A percentile compares a stretch with the other conserved stretches of the same genome.
These are phyloP conservation scores for Coniophora puteana DNA, from an alignment of 1,284 basidiomycete genomes.

Conservation along the genomic window DNA sequence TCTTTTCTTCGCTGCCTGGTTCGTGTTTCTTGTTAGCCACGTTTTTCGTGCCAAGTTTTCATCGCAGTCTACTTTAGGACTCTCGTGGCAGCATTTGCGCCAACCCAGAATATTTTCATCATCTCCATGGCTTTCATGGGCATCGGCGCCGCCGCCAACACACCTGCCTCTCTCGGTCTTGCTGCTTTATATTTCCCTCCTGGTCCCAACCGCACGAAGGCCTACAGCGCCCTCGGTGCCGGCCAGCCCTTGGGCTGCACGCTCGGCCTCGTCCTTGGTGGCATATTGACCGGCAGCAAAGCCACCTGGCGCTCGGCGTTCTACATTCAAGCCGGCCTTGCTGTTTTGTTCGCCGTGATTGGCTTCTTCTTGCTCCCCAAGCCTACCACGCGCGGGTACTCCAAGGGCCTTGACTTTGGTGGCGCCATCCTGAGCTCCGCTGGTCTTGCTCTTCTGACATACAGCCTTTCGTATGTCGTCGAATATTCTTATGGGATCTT, in stretches of 20 bases:
- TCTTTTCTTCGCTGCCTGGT: slow-evolving; percentile 29
- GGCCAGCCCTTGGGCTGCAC: slow-evolving; percentile 33
- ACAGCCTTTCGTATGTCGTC: slow-evolving; percentile 28
- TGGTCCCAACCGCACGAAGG: slow-evolving; percentile 24
- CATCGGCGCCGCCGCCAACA: slow-evolving; percentile 23
- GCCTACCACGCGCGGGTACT: slow-evolving; percentile 21
- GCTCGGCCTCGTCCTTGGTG: slow-evolving; percentile 31
- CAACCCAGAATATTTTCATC: slow-evolving; percentile 24
- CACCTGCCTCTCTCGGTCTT: slow-evolving; percentile 25
- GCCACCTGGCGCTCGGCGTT: slow-evolving; percentile 33
- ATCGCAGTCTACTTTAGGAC: slow-evolving; percentile 18
- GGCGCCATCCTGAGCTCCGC: slow-evolving; percentile 29
- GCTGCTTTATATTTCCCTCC: slow-evolving; percentile 23
- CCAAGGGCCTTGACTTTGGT: slow-evolving; percentile 33
- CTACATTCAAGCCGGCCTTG: slow-evolving; percentile 31
- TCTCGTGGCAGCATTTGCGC: slow-evolving; percentile 26
- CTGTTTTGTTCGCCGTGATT: slow-evolving; percentile 22
- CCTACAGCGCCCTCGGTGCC: slow-evolving; percentile 29
- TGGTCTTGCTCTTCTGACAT: slow-evolving; percentile 30
- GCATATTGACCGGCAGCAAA: slow-evolving; percentile 26
- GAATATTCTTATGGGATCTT: background rate
- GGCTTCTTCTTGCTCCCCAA: slow-evolving; percentile 22
- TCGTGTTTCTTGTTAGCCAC: slow-evolving; percentile 25
- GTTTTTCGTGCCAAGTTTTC: slow-evolving; percentile 15
- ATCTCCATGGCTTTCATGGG: slow-evolving; percentile 29